A percentile compares a stretch with the other conserved stretches of the same genome.
Conservation (phyloP, 108 stramenopile species). For the Cyclotella distinguenda region DNA sequence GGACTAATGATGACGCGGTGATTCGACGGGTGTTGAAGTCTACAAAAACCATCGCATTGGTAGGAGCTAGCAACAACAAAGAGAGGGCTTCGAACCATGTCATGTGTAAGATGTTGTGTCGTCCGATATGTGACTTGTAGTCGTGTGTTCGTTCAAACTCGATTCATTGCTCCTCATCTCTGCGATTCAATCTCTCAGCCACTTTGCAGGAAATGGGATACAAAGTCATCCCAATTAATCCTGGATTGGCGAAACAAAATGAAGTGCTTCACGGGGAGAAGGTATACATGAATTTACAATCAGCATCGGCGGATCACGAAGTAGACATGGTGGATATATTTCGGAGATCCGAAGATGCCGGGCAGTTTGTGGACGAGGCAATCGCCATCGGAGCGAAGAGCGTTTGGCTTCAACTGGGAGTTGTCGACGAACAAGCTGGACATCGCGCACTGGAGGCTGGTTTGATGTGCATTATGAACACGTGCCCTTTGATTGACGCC, state of each 20-base stretch:
- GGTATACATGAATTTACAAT: slow-evolving; percentile 60
- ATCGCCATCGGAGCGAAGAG: slow-evolving; percentile 69
- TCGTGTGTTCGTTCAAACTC: too few relatives aligned
- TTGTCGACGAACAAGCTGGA: slow-evolving; percentile 75
- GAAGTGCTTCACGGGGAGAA: slow-evolving; percentile 59
- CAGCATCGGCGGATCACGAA: slow-evolving; percentile 45
- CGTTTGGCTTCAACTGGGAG: slow-evolving; percentile 84
- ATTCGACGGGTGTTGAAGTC: slow-evolving; percentile 64
- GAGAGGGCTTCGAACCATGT: slow-evolving; percentile 74
- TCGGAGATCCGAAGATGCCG: slow-evolving; percentile 63
- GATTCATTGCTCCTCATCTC: background rate
- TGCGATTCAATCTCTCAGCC: slow-evolving; percentile 1
- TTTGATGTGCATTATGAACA: slow-evolving; percentile 76
- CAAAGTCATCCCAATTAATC: slow-evolving; percentile 83
- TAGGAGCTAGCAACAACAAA: slow-evolving; percentile 76
- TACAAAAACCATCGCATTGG: slow-evolving; percentile 75
- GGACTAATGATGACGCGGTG: slow-evolving; percentile 56
- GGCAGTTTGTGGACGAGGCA: slow-evolving; percentile 77
- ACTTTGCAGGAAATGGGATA: slow-evolving; percentile 56
- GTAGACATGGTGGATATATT: slow-evolving; percentile 89
- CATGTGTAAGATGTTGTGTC: slow-evolving; percentile 57
- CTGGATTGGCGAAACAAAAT: slow-evolving; percentile 65
- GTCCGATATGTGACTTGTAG: background rate
- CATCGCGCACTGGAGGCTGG: slow-evolving; percentile 67
- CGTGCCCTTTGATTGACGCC: slow-evolving; percentile 70